These are phyloP conservation scores for Cutaneotrichosporon mucoides DNA, from an alignment of 1,284 basidiomycete species.

Conservation along the genomic window DNA sequence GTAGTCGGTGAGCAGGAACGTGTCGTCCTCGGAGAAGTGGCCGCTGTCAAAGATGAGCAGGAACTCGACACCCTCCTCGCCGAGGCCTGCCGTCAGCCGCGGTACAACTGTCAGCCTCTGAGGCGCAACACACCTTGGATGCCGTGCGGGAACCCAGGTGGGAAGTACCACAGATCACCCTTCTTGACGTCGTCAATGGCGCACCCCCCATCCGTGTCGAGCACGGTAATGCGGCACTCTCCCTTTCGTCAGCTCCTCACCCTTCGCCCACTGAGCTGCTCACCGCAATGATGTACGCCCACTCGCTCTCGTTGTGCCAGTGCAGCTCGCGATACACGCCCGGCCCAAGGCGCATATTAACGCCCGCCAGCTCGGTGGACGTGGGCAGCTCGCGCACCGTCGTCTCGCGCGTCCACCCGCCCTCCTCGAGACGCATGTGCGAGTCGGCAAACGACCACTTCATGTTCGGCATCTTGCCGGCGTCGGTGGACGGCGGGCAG, in stretches of 20 bases:
- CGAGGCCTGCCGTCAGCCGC: constrained; percentile 9
- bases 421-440: constrained; percentile 64
- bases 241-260: constrained; percentile 52
- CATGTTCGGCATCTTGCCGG: constrained; percentile 60
- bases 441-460: constrained; percentile 70
- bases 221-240: constrained; percentile 59
- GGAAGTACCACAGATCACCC: constrained; percentile 63
- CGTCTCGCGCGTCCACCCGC: constrained; percentile 59
- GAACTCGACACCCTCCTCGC: constrained; percentile 61
- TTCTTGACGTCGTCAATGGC: constrained; percentile 50
- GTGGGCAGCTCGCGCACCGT: constrained; percentile 60
- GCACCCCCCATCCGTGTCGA: constrained; percentile 61
- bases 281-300: constrained; percentile 36
- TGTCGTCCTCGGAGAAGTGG: constrained; percentile 63
- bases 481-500: constrained; percentile 64
- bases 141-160: constrained; percentile 56
- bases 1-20: constrained; percentile 58
- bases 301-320: constrained; percentile 66
- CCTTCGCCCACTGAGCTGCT: background rate
- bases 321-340: constrained; percentile 64
- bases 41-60: constrained; percentile 62
- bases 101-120: too few relatives aligned
- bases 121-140: constrained; percentile 57
- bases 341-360: constrained; percentile 64
- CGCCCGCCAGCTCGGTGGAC: constrained; percentile 60